These are phyloP conservation scores for Trichoderma atroviride DNA, from an alignment of 2,329 filamentous ascomycete species.

Conservation along the genomic window DNA sequence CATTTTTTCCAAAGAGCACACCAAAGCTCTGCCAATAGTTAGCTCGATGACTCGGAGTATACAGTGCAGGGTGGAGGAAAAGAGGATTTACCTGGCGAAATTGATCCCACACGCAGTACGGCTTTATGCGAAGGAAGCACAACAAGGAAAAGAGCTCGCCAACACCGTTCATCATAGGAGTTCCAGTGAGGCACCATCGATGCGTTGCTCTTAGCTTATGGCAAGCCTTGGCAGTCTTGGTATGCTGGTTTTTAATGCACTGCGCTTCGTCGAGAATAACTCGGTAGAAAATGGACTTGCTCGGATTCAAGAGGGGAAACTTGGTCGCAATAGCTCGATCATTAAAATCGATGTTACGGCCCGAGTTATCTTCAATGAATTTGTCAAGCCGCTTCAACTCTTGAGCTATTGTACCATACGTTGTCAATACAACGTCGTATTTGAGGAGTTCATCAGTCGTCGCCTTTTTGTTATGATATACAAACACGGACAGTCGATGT, in stretches of 20 bases:
- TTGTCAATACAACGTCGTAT: slow-evolving; percentile 81
- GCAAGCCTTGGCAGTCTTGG: slow-evolving; percentile 72
- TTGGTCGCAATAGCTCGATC: slow-evolving; percentile 41
- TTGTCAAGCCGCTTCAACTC: slow-evolving; percentile 65
- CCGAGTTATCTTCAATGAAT: slow-evolving; percentile 53
- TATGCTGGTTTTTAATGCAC: slow-evolving; percentile 75
- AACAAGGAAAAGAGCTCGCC: slow-evolving; percentile 77
- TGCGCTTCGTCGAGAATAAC: slow-evolving; percentile 88
- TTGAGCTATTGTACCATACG: slow-evolving; percentile 72
- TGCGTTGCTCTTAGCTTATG: slow-evolving; percentile 67
- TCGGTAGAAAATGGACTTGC: slow-evolving; percentile 68
- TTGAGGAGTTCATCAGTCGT: slow-evolving; percentile 62
- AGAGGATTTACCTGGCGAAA: slow-evolving; percentile 59
- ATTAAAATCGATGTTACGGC: slow-evolving; percentile 43
- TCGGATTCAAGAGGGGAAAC: slow-evolving; percentile 63
- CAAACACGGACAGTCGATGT: slow-evolving; percentile 64
- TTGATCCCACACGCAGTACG: slow-evolving; percentile 66
- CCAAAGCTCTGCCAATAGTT: slow-evolving; percentile 44
- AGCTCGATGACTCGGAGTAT: slow-evolving; percentile 22
- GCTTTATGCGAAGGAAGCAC: slow-evolving; percentile 74
- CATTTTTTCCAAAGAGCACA: slow-evolving; percentile 40
- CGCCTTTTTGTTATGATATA: slow-evolving; percentile 71
- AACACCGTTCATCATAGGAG: slow-evolving; percentile 86
- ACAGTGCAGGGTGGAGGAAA: not conserved
- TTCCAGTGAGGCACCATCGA: slow-evolving; percentile 80